Conservation (phyloP, 73 alveolate genomes). For the Tetrahymena malaccensis region DNA sequence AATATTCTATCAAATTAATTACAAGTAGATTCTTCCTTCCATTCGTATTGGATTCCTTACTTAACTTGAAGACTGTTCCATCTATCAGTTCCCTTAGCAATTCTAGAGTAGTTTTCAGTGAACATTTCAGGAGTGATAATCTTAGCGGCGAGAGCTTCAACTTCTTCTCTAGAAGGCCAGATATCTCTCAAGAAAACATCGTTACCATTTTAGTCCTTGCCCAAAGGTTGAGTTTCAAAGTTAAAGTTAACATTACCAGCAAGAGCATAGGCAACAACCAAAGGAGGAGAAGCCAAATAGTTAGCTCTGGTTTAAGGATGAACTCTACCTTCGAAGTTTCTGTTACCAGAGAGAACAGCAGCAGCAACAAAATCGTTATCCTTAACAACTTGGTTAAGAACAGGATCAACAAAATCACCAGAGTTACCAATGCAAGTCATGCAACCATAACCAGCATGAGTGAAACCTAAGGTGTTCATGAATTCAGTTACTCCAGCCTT, state of each 20-base stretch:
- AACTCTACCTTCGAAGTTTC: slow-evolving; percentile 90
- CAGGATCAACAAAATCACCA: slow-evolving; percentile 77
- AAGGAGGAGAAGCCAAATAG: slow-evolving; percentile 87
- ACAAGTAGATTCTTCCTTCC: slow-evolving; percentile 59
- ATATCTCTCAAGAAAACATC: slow-evolving; percentile 63
- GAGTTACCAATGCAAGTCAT: slow-evolving; percentile 92
- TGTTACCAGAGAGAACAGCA: slow-evolving; percentile 81
- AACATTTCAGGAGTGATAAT: slow-evolving; percentile 60
- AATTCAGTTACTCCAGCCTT: slow-evolving; percentile 62
- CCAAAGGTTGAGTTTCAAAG: slow-evolving; percentile 63
- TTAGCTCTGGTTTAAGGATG: slow-evolving; percentile 89
- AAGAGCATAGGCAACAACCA: slow-evolving; percentile 85
- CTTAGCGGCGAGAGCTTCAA: slow-evolving; percentile 30
- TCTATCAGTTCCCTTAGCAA: slow-evolving; percentile 49
- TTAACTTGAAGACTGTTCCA: slow-evolving; percentile 65
- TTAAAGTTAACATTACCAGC: slow-evolving; percentile 69
- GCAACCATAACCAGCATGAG: slow-evolving; percentile 86
- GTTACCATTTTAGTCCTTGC: slow-evolving; percentile 58
- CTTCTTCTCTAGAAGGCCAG: slow-evolving; percentile 74
- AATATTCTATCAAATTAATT: background rate
- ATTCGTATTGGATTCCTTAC: slow-evolving; percentile 40
- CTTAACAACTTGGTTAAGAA: slow-evolving; percentile 47
- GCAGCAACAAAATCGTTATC: slow-evolving; percentile 75
- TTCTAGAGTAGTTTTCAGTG: slow-evolving; percentile 33
- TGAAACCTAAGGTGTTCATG: slow-evolving; percentile 71